Conservation (phyloP, 257 asterid genomes). For the Nicotiana otophora region DNA sequence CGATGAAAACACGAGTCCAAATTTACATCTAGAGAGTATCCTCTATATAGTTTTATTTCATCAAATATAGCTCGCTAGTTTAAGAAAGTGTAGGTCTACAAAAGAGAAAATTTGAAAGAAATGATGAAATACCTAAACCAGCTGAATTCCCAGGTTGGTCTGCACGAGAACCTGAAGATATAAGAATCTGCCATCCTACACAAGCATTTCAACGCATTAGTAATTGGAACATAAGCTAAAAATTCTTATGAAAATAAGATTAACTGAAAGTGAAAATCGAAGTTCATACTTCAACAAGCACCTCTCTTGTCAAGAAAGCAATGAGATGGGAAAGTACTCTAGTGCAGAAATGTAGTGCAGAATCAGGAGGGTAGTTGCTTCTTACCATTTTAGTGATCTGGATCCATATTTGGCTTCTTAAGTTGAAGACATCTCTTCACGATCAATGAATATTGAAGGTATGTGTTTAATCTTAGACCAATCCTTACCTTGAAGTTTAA, state of each 20-base stretch:
- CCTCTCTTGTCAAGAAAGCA: too few relatives aligned
- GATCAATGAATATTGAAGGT: neutral
- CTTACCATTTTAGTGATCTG: neutral
- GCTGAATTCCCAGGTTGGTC: conserved; percentile 49
- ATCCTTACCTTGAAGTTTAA: neutral
- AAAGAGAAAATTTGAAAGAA: neutral
- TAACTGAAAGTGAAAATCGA: conserved; percentile 3
- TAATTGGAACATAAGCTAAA: neutral
- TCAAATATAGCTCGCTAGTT: conserved; percentile 3
- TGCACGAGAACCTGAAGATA: conserved; percentile 71
- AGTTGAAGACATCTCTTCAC: neutral
- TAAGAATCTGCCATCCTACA: conserved; percentile 69
- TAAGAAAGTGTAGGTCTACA: neutral
- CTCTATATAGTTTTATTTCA: neutral
- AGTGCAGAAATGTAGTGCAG: neutral
- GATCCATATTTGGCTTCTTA: neutral
- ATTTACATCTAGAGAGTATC: neutral
- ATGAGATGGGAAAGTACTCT: too few relatives aligned
- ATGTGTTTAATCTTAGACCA: neutral
- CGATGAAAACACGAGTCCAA: too few relatives aligned
- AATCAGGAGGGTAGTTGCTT: neutral
- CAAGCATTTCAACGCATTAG: conserved; percentile 13
- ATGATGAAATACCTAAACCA: conserved; percentile 55
- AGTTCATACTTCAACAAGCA: conserved; percentile 28
- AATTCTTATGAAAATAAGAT: neutral